Conservation (phyloP, 116 monocot species). For the Phalaenopsis hybrid region DNA sequence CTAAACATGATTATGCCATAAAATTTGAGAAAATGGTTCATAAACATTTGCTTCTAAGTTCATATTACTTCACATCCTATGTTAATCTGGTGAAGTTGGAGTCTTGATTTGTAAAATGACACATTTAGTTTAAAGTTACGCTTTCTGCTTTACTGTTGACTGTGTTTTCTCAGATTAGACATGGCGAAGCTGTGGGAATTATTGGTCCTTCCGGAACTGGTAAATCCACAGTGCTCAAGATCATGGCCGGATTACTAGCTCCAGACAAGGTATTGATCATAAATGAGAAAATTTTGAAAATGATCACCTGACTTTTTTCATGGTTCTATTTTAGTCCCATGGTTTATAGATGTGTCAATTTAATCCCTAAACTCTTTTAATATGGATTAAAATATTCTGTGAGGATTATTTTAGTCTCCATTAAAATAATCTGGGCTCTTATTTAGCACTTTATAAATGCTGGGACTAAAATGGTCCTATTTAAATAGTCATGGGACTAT, state of each 20-base stretch:
- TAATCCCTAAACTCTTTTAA: too few species aligned
- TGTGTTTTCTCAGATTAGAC: conserved; percentile 52
- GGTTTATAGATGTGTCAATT: too few species aligned
- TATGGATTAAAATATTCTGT: too few species aligned
- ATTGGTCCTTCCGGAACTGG: conserved; percentile 97
- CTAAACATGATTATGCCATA: neutral
- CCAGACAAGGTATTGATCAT: conserved; percentile 65
- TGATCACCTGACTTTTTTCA: too few species aligned
- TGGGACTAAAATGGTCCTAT: too few species aligned
- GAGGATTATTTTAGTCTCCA: too few species aligned
- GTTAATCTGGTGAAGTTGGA: neutral
- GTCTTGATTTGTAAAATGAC: neutral
- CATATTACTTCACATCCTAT: neutral
- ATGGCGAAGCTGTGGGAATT: conserved; percentile 98
- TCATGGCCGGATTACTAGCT: conserved; percentile 88
- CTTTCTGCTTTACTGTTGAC: conserved; percentile 9
- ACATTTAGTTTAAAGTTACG: neutral
- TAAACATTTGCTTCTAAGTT: neutral
- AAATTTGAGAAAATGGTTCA: neutral
- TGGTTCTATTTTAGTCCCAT: too few species aligned
- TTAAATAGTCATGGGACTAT: too few species aligned
- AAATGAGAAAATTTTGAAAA: neutral
- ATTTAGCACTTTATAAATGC: too few species aligned
- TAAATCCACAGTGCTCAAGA: conserved; percentile 89
- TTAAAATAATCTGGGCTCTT: too few species aligned